Evolutionary conservation across 2,329 filamentous ascomycete species (phyloP), one percentile per base, ranked within the genome.

Genomic region (Talaromyces islandicus): DNA sequence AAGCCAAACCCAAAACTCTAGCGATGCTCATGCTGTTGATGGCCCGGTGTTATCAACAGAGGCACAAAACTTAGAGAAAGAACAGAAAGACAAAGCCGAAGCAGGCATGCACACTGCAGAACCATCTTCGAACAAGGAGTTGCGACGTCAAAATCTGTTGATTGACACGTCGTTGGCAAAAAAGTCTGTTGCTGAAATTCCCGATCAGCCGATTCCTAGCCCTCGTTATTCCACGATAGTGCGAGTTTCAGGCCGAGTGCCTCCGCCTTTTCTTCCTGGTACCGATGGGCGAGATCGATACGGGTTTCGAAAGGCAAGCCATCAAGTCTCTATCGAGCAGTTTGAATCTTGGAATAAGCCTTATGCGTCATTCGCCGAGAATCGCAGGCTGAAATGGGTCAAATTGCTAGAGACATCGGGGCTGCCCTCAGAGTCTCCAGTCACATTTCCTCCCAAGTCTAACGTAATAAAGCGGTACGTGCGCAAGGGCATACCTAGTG

Each of bases 401-500:
- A 80, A 83, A 0, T 83, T 94, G 65, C 84, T 96, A 73, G 87
- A 87, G 66, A 90, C 94, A 67, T 87, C 87, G 64, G 87, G 88
- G 1, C 77, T 96, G 25, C 83, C 87, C 68, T 91, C 86, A 4
- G 84, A 87, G 51, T 78, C 85, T 4, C 92, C 91, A 1, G 86
- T 84, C 41, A 83, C 85, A 2, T 97, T 97, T 66, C 93, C 93
- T 0, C 83, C 88, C 1, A 88, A 87, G 57, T 90, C 87, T 55
- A 85, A 87, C 52, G 96, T 95, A 75, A 86, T 94, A 50, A 96
- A 95, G 76, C 85, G 92, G 19, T 97, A 94, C 71, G 85, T 96
- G 54, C 87, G 92, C 56, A 97, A 97, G 74, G 93, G 93, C 17
- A 93, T 97, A 55, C 93, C 93, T 3, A 91, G 92, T 0, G 91